These are phyloP conservation scores for Myxozyma melibiosi DNA, from an alignment of 805 yeast species.

Conservation along the genomic window DNA sequence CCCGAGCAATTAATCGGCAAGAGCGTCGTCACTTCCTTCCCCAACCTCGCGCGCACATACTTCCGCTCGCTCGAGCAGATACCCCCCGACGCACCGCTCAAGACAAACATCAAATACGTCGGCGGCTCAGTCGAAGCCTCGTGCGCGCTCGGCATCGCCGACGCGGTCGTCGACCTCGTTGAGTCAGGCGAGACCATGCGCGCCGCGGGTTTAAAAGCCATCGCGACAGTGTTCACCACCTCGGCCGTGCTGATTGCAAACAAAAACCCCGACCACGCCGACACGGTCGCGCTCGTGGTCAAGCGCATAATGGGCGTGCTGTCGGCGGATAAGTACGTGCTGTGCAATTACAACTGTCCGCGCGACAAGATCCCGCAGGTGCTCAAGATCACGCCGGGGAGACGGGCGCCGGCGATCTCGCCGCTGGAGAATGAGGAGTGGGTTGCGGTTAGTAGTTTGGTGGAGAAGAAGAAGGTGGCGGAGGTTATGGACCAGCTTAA, in stretches of 20 bases:
- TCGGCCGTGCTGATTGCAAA: slow-evolving; percentile 90
- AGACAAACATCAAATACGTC: slow-evolving; percentile 82
- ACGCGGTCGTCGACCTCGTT: slow-evolving; percentile 88
- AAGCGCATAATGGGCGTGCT: slow-evolving; percentile 89
- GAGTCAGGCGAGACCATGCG: slow-evolving; percentile 99
- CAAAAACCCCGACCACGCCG: slow-evolving; percentile 63
- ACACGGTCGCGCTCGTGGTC: slow-evolving; percentile 68
- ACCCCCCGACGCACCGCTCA: slow-evolving; percentile 50
- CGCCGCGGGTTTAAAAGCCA: slow-evolving; percentile 92
- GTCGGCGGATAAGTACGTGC: slow-evolving; percentile 87
- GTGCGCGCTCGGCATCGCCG: slow-evolving; percentile 97
- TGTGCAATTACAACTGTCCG: slow-evolving; percentile 95
- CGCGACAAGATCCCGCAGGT: slow-evolving; percentile 62
- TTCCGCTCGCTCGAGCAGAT: slow-evolving; percentile 72
- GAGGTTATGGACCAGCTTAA: slow-evolving; percentile 82
- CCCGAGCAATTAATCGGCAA: slow-evolving; percentile 86
- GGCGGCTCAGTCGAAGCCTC: slow-evolving; percentile 99
- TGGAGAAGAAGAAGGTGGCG: slow-evolving; percentile 76
- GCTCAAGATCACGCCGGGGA: slow-evolving; percentile 86
- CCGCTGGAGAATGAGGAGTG: slow-evolving; percentile 84
- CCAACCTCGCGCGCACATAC: slow-evolving; percentile 72
- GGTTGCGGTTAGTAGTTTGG: slow-evolving; percentile 95
- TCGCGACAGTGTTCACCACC: slow-evolving; percentile 82
- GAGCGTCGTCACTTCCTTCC: slow-evolving; percentile 89
- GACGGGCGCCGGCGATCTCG: slow-evolving; percentile 95